Percentiles rank a stretch among this genome's conserved stretches.
Conservation (phyloP, 83 land plant species). For the Diphasiastrum complanatum region DNA sequence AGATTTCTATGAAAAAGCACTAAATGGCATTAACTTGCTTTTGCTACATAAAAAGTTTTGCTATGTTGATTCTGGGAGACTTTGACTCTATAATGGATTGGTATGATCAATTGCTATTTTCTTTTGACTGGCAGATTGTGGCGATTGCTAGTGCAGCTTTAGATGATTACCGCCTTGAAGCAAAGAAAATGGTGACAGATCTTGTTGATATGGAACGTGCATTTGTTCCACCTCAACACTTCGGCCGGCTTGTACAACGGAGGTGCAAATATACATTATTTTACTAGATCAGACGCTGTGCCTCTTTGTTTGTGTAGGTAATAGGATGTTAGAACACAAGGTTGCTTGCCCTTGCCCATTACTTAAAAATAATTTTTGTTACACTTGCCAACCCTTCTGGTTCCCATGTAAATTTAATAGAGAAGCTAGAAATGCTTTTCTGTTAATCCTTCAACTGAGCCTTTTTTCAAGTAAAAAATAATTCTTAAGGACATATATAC, state of each 20-base stretch:
- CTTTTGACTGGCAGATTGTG: constrained; percentile 53
- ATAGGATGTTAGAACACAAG: too few species aligned
- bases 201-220: constrained; percentile 98
- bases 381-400: too few species aligned
- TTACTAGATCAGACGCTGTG: background rate
- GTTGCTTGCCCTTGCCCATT: too few species aligned
- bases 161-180: constrained; percentile 71
- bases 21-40: too few species aligned
- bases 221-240: constrained; percentile 98
- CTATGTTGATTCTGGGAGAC: background rate
- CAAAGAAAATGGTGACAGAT: constrained; percentile 93
- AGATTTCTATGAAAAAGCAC: too few species aligned
- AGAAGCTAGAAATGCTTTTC: too few species aligned
- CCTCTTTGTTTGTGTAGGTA: background rate
- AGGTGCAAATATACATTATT: constrained; percentile 40
- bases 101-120: background rate
- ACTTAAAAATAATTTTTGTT: background rate
- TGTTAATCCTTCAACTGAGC: too few species aligned
- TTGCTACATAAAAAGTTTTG: background rate
- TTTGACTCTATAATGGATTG: background rate
- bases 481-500: too few species aligned
- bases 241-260: constrained; percentile 82
- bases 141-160: constrained; percentile 84
- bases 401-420: too few species aligned
- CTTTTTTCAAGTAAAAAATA: too few species aligned